Evolutionary conservation across 116 monocot species (phyloP).

Genomic region (Posidonia oceanica): DNA sequence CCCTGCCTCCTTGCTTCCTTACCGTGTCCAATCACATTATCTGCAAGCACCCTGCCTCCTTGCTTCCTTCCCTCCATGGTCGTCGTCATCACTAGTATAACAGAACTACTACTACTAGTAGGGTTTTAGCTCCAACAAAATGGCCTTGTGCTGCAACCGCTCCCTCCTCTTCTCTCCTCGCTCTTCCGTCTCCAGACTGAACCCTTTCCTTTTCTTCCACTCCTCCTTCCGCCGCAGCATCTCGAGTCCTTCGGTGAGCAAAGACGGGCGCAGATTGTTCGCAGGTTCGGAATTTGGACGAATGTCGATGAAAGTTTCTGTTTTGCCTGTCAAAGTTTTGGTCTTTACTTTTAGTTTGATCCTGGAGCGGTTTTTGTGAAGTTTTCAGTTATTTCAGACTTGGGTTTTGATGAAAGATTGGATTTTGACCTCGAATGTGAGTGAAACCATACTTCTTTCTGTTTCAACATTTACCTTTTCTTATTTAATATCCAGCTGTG

Average conservation of each 20-base stretch:
- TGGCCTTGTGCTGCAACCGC: not conserved
- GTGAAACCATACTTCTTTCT: not conserved
- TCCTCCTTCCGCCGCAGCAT: not conserved
- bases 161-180: not conserved
- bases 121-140: no score
- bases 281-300: not conserved
- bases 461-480: not conserved
- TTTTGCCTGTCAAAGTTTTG: not conserved
- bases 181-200: not conserved
- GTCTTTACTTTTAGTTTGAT: no score
- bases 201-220: not conserved
- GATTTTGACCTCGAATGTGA: no score
- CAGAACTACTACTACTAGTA: no score
- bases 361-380: not conserved
- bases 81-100: no score
- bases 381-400: not conserved
- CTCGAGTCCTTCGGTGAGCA: not conserved
- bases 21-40: no score
- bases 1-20: no score
- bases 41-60: no score
- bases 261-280: not conserved
- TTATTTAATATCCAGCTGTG: constrained; percentile 15
- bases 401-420: not conserved
- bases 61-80: no score
- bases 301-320: not conserved